phyloP scores from a whole-genome alignment of 805 yeast genomes.

The Saccharomycopsis sp. region DNA sequence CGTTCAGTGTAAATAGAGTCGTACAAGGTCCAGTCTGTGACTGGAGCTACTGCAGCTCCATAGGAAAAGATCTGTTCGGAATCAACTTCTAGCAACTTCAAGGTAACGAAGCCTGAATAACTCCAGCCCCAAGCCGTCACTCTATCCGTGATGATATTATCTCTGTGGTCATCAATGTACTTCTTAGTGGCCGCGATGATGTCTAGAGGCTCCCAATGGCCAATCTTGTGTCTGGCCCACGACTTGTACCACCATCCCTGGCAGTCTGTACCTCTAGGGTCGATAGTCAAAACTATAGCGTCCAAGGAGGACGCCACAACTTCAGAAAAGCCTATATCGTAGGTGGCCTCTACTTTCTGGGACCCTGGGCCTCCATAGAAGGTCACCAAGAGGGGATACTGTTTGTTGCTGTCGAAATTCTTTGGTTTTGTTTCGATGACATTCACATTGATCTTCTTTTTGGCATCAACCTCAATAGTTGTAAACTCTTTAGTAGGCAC shows the following conservation, averaged over 20 bases:
- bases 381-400: slow-evolving; percentile 60
- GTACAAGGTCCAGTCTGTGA: slow-evolving; percentile 87
- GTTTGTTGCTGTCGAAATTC: slow-evolving; percentile 36
- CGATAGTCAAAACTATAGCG: slow-evolving; percentile 59
- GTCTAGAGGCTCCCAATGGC: slow-evolving; percentile 75
- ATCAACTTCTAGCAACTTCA: slow-evolving; percentile 83
- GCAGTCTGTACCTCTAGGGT: slow-evolving; percentile 81
- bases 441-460: slow-evolving; percentile 38
- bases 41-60: slow-evolving; percentile 97
- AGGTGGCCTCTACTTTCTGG: slow-evolving; percentile 44
- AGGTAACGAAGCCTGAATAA: slow-evolving; percentile 90
- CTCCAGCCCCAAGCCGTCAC: slow-evolving; percentile 98
- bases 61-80: slow-evolving; percentile 67
- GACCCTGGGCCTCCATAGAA: slow-evolving; percentile 84
- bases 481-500: slow-evolving; percentile 45
- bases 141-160: slow-evolving; percentile 57
- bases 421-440: slow-evolving; percentile 60
- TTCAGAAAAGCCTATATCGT: slow-evolving; percentile 50
- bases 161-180: slow-evolving; percentile 37
- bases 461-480: slow-evolving; percentile 27
- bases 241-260: slow-evolving; percentile 62
- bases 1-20: slow-evolving; percentile 94
- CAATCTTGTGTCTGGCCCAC: slow-evolving; percentile 51
- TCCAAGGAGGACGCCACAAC: slow-evolving; percentile 49
- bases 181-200: slow-evolving; percentile 41